Evolutionary conservation across 1,284 basidiomycete species (phyloP).

Genomic region (Naganishia cerealis): DNA sequence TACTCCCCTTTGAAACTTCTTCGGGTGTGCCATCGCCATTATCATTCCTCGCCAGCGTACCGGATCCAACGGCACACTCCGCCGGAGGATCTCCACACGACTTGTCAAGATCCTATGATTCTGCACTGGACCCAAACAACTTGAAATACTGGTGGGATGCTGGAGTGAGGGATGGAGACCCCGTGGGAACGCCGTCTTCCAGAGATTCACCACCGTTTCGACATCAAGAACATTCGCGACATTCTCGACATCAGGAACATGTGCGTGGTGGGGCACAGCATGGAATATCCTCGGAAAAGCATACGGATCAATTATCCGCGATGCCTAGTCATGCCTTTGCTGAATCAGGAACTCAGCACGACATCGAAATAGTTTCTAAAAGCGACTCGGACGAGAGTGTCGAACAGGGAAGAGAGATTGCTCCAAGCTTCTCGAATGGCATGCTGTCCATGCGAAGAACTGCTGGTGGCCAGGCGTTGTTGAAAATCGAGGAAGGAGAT

Average conservation of each 20-base stretch:
- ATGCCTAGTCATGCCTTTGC: not conserved
- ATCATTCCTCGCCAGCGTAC: not conserved
- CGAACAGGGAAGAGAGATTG: slow-evolving; percentile 9
- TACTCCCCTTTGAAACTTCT: not conserved
- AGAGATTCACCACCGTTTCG: not conserved
- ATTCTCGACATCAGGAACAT: not conserved
- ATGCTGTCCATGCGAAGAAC: not conserved
- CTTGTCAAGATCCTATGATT: slow-evolving; percentile 14
- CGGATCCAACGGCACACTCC: not conserved
- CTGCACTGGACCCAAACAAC: slow-evolving; percentile 19
- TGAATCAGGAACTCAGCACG: not conserved
- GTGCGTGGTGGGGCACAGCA: not conserved
- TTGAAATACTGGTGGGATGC: slow-evolving; percentile 26
- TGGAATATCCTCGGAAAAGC: not conserved
- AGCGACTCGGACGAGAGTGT: not conserved
- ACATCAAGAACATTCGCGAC: too few species aligned
- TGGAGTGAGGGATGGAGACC: slow-evolving; percentile 19
- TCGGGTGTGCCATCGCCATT: not conserved
- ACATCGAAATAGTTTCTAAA: not conserved
- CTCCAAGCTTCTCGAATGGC: not conserved
- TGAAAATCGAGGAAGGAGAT: not conserved
- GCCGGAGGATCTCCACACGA: not conserved
- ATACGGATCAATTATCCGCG: not conserved
- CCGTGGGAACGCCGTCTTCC: not conserved
- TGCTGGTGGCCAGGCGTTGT: not conserved